Evolutionary conservation across 306 rosid species (phyloP), one percentile per base, ranked within the genome.

Genomic region (Sindora glabra): DNA sequence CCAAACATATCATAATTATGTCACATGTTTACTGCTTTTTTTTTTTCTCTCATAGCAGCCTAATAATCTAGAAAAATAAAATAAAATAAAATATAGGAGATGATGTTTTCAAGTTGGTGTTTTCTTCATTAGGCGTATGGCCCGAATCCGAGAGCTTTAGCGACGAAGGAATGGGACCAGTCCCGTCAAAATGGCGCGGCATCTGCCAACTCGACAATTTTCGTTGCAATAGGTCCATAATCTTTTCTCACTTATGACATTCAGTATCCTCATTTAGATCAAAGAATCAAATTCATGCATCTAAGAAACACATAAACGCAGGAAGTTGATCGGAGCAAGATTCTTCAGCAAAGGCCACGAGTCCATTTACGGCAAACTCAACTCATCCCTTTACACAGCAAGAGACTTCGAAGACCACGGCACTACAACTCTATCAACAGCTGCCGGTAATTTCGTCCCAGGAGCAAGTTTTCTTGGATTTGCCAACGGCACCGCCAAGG

Each of bases 301-400:
- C n/a, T 39, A 13, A 7, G 4, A n/a, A 39, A 3, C 5, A 4
- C 36, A 3, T 30, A 18, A 6, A 23, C 4, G 37, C 44, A 74
- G 81, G 84, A 78, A 82, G 72, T 52, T 82, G 26, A 78, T 82
- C 8, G 84, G 88, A 69, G 81, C 75, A 18, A 65, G 77, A 57
- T 82, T 59, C 62, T 82, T 78, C 32, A 72, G 69, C 73, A 68
- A 65, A 66, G 88, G 84, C 0, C 65, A 48, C 13, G 22, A 6
- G 4, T 55, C 74, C 1, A 25, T 3, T 36, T 36, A 41, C 0
- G 29, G 53, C 7, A 42, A 39, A 1, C 32, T 26, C 3, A 61
- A 68, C 21, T 6, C 7, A 3, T 59, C 71, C 49, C 8, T 14
- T 5, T 24, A 51, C 18, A 51, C 71, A 7, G 53, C 68, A 0